Base-by-base conservation (phyloP, 129 eudicot genomes). In the Mikania micrantha region DNA sequence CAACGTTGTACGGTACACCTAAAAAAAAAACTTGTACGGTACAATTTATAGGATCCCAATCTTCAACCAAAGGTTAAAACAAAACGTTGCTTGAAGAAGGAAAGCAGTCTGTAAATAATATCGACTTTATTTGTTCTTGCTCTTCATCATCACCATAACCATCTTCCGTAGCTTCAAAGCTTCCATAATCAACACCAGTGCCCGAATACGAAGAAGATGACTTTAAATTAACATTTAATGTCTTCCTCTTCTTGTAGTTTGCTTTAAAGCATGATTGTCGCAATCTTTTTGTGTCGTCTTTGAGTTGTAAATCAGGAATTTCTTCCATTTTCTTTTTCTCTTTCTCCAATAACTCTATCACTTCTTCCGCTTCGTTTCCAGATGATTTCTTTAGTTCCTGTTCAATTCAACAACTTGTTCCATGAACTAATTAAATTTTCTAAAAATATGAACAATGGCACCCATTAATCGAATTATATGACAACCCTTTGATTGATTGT, bases 251-350 rank as follows among this genome's bases (percentile, higher is more conserved):
- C 61, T 90, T 90, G 76, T 90, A 90, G 52, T 87, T 90, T 0
- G 89, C 97, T 75, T 90, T 90, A 20, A 90, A 90, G 60, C 92
- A 91, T 3, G 97, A 92, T 84, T 91, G 96, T 56, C 97, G 79
- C 40, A 91, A 81, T 73, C 94, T 85, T 84, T 85, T 91, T 0
- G 98, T 92, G 41, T 79, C 79, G 17, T 82, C 91, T 52, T 80
- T 83, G 45, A 93, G 72, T 67, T 86, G 77, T 74, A 86, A 28
- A 69, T 93, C 95, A 0, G 98, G 98, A 6, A 75, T 19, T 31
- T 84, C 82, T 54, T 88, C 98, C 88, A 93, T 56, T 60, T 84
- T 19, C 64, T 77, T 84, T 80, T 45, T 86, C 78, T 93, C 95
- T 7, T 83, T 35, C 82, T 86, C 92, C 75, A 93, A 69, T 69